Conservation (phyloP, 495 filamentous ascomycete genomes). For the Penicillium parvum region DNA sequence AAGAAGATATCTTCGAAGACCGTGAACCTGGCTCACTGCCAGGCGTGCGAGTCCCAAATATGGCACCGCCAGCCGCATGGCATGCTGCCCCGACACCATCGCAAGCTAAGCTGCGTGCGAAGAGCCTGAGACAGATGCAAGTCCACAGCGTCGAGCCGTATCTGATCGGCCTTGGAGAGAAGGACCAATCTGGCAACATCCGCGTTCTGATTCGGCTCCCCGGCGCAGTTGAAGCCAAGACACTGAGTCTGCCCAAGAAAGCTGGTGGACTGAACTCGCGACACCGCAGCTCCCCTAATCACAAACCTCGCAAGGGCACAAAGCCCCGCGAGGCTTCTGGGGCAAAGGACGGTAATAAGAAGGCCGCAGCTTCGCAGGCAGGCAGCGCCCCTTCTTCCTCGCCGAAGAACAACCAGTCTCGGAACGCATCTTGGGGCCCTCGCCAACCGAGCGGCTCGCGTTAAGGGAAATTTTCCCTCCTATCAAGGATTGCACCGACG, state of each 20-base stretch:
- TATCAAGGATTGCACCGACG: not conserved
- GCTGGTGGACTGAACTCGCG: slow-evolving; percentile 18
- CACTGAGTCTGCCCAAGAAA: slow-evolving; percentile 31
- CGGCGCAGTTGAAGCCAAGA: slow-evolving; percentile 29
- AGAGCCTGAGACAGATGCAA: slow-evolving; percentile 36
- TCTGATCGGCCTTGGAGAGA: slow-evolving; percentile 30
- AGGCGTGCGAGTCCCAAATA: slow-evolving; percentile 59
- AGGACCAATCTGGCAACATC: slow-evolving; percentile 32
- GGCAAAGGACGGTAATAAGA: slow-evolving; percentile 19
- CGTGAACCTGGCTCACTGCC: slow-evolving; percentile 76
- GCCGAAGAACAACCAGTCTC: slow-evolving; percentile 26
- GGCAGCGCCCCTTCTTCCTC: slow-evolving; percentile 21
- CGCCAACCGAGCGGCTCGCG: slow-evolving; percentile 20
- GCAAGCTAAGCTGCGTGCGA: slow-evolving; percentile 29
- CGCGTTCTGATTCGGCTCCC: slow-evolving; percentile 34
- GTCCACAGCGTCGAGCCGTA: slow-evolving; percentile 38
- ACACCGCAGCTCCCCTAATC: slow-evolving; percentile 25
- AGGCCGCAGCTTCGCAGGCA: slow-evolving; percentile 24
- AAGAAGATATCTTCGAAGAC: slow-evolving; percentile 78
- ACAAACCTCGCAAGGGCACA: slow-evolving; percentile 33
- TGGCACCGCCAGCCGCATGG: slow-evolving; percentile 53
- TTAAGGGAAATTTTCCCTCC: slow-evolving; percentile 9
- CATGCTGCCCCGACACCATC: slow-evolving; percentile 38
- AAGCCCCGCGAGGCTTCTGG: slow-evolving; percentile 32
- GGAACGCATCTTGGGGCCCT: slow-evolving; percentile 32